Percentiles rank a stretch among this genome's conserved stretches.
Conservation (phyloP, 2,329 filamentous ascomycete species). For the Penicillium sp. region DNA sequence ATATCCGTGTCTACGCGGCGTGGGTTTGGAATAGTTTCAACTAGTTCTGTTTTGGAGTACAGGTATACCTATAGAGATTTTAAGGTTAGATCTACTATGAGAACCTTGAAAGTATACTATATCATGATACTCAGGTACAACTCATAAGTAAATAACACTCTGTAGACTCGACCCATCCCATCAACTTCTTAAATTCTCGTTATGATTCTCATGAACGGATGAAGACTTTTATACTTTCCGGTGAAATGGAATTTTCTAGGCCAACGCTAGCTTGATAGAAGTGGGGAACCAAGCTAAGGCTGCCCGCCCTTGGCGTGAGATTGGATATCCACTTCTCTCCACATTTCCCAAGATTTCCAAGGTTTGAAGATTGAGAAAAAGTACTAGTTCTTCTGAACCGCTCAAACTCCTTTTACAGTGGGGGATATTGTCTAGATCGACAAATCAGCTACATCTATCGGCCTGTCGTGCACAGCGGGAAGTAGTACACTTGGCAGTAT, state of each 20-base stretch:
- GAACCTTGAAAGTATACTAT: not conserved
- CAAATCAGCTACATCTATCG: not conserved
- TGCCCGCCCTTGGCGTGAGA: not conserved
- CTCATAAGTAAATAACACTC: too few relatives aligned
- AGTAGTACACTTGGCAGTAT: not conserved
- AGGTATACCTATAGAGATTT: too few relatives aligned
- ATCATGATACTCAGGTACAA: too few relatives aligned
- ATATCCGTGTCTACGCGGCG: not conserved
- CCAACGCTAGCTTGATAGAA: not conserved
- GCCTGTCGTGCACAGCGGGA: not conserved
- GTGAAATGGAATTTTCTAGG: not conserved
- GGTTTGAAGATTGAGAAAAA: not conserved
- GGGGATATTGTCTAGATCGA: not conserved
- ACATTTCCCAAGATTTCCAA: not conserved
- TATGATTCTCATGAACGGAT: not conserved
- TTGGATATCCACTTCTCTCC: conserved; percentile 1
- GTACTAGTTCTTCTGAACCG: not conserved
- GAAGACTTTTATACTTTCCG: not conserved
- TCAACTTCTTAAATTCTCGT: too few relatives aligned
- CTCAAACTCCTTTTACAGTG: not conserved
- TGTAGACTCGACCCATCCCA: too few relatives aligned
- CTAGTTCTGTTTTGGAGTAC: not conserved
- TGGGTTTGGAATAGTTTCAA: not conserved
- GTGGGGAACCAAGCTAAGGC: not conserved
- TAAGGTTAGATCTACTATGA: not conserved